Evolutionary conservation across 1,284 basidiomycete species (phyloP), one percentile per base, ranked within the genome.

Genomic region (Boletus putidus): DNA sequence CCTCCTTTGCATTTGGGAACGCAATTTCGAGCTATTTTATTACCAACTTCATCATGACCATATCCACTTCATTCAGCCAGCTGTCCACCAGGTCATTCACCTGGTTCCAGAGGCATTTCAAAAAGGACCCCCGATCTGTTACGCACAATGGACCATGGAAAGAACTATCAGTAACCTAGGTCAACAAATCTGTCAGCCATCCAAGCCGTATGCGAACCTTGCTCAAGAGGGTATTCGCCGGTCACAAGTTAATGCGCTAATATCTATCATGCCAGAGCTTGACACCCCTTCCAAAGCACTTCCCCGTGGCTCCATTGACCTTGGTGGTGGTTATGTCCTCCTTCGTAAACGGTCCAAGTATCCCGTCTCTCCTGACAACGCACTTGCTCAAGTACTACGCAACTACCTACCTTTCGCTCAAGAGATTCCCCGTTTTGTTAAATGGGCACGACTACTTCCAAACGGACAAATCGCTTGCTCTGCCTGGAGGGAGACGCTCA

Each of bases 91-190:
- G 5, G 47, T 49, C 21, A 23, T 49, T 21, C 47, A 60, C 15
- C 51, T 60, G 1, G 35, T 33, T 7, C 29, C 37, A 0, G 48
- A 60, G 10, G 21, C 51, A 1, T 7, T 60, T 33, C 51, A 44
- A 7, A 60, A 60, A n/a, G 56, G 51, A 0, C 56, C 58, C 0
- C 37, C 46, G 0, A 64, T 64, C 11, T 64, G 63, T 4, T 59
- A 57, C 14, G 55, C 56, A 0, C 64, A 65, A 16, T 65, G 63
- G 60, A 62, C 53, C 0, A 65, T 65, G 48, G 63, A 65, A 8
- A 1, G 40, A 0, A 64, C 59, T 0, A 64, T 64, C 4, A 54
- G 63, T 1, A 64, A 64, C 6, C 16, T 64, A 1, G 29, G 45
- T 0, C 57, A 62, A 9, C 29, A 65, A 20, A 62, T 64, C 1